Base-by-base conservation (phyloP, 768 basidiomycete species). In the Sarcomyxa edulis region DNA sequence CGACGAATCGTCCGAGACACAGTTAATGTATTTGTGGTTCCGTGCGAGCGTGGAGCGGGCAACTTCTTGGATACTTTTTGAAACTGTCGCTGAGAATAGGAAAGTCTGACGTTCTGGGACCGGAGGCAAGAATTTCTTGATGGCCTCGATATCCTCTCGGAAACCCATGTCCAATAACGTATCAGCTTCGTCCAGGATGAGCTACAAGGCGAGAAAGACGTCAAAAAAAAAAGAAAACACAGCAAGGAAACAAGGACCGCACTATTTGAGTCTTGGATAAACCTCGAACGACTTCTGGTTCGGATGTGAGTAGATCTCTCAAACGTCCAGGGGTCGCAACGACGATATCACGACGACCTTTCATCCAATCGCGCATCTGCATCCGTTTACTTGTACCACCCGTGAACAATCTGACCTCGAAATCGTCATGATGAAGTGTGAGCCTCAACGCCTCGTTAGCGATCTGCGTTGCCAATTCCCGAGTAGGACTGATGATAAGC, bases 181-280 rank as follows among this genome's bases (percentile, higher is more conserved):
- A 52, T 98, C 93, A 8, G 91, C 89, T 56, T 96, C 91, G 52
- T 98, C 96, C 41, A 98, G 68, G 43, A 98, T 72, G 37, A 98
- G 72, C 87, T 91, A 46, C 8, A 25, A 5, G 12, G 7, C n/a
- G 25, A 34, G 44, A 28, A 36, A 45, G 40, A n/a, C 42, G 48
- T 21, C 44, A 39, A n/a, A 18, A 16, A 31, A 25, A 44, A 24
- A 15, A 25, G 40, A 24, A 14, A 21, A 19, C 12, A 29, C 37
- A 16, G 40, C 15, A 14, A 32, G 32, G 27, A 6, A 24, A 24
- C 18, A 37, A 19, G 32, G 19, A 37, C 14, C 8, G 64, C 81
- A 86, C 86, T 48, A 78, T 64, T 49, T 79, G 68, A 2, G 83
- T 72, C 12, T 69, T 62, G 15, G 59, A 55, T 16, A 94, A 50